Conservation (phyloP, 2,329 filamentous ascomycete species). For the Ophiostoma populinum region DNA sequence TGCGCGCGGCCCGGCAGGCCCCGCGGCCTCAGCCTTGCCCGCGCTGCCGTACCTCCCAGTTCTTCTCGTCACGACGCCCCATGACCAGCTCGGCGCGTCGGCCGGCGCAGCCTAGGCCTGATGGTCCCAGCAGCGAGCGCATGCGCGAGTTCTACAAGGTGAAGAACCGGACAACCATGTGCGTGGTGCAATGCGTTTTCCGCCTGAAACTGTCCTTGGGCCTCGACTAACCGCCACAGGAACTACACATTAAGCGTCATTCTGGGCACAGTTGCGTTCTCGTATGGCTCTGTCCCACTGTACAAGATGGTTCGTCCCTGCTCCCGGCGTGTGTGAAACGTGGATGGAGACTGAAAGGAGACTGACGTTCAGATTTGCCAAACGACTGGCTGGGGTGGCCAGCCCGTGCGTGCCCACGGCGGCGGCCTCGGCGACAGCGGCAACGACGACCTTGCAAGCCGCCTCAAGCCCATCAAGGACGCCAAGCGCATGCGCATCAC, state of each 20-base stretch:
- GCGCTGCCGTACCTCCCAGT: conserved; percentile 1
- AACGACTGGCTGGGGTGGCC: conserved; percentile 80
- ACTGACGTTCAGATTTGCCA: conserved; percentile 82
- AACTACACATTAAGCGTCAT: conserved; percentile 59
- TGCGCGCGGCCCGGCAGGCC: background rate
- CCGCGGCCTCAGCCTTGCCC: conserved; percentile 4
- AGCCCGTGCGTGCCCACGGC: conserved; percentile 67
- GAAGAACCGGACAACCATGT: conserved; percentile 53
- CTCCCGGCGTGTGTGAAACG: conserved; percentile 1
- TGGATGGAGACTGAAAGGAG: no score
- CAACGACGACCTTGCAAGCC: conserved; percentile 49
- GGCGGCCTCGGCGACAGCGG: conserved; percentile 37
- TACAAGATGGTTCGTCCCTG: conserved; percentile 57
- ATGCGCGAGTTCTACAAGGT: conserved; percentile 45
- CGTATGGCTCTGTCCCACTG: conserved; percentile 69
- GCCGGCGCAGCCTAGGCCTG: conserved; percentile 9
- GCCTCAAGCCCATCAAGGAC: conserved; percentile 63
- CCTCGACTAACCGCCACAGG: conserved; percentile 4
- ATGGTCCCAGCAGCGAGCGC: conserved; percentile 42
- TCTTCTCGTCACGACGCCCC: conserved; percentile 1
- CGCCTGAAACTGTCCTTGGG: background rate
- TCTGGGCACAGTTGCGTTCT: conserved; percentile 60
- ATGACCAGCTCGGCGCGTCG: conserved; percentile 14
- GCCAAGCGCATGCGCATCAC: conserved; percentile 83
- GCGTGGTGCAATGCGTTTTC: conserved; percentile 14